Evolutionary conservation across 805 yeast species (phyloP), one percentile per base, ranked within the genome.

Genomic region (Kuraishia ogatae): DNA sequence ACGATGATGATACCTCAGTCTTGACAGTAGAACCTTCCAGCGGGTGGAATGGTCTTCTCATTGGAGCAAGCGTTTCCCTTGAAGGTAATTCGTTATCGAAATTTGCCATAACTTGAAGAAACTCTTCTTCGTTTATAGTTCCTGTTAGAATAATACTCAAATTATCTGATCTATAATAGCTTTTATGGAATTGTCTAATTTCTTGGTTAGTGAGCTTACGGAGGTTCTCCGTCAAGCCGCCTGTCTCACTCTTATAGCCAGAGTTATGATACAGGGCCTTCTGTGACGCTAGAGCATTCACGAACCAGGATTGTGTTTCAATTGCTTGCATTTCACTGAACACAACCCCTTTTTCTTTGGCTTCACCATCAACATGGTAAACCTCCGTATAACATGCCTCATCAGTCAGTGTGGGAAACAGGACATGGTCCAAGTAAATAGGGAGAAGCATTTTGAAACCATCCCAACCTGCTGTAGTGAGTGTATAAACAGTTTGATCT

Each of bases 251-350:
- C 11, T 91, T 81, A 66, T 93, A 94, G 2, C 97, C 98, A 22
- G 93, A 86, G 0, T 76, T 74, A 13, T 74, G 66, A 58, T 78
- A 87, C 62, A 87, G 62, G 0, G 79, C 63, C 62, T 84, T 78
- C 64, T 84, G 88, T 58, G 83, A 71, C 53, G 81, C 82, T 59
- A 87, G 72, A 60, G 77, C 80, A 1, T 85, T 66, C 13, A 85
- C 71, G 59, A 86, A 87, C 81, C 84, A 84, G 17, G 92, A 79
- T 59, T 86, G 88, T 62, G 82, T 82, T 68, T 91, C 96, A 55
- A 87, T 84, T 26, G 91, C 97, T 65, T 89, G 97, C 98, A 94
- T 94, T 71, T 94, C 99, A 54, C 96, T 86, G 66, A 87, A 94
- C 2, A 94, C 98, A 29, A 94, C 99, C 62, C 99, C 99, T 66